These are phyloP conservation scores for Solanum piurae DNA, from an alignment of 257 asterid genomes.

Conservation along the genomic window DNA sequence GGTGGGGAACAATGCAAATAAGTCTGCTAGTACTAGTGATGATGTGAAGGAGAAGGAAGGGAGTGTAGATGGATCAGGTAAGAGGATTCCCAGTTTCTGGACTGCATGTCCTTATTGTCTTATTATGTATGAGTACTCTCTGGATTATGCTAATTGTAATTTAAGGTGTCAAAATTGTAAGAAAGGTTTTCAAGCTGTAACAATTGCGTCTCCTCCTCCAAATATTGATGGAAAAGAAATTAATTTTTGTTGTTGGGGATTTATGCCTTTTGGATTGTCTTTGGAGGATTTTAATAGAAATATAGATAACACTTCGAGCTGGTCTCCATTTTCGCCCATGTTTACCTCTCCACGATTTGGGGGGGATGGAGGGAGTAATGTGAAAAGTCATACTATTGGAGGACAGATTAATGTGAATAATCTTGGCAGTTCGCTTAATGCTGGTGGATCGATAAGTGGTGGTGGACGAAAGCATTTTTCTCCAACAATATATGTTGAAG, in stretches of 20 bases:
- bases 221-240: conserved; percentile 46
- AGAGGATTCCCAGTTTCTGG: conserved; percentile 34
- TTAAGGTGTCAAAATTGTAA: conserved; percentile 70
- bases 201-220: conserved; percentile 62
- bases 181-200: conserved; percentile 71
- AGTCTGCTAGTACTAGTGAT: conserved; percentile 14
- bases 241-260: conserved; percentile 71
- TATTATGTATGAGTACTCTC: conserved; percentile 72
- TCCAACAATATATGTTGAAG: conserved; percentile 40
- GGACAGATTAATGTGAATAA: conserved; percentile 11
- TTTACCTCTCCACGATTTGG: conserved; percentile 33
- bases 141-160: conserved; percentile 46
- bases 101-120: conserved; percentile 79
- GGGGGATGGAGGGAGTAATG: conserved; percentile 8
- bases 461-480: conserved; percentile 20
- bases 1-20: conserved; percentile 11
- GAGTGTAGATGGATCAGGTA: conserved; percentile 12
- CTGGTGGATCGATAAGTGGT: conserved; percentile 4
- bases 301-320: conserved; percentile 15
- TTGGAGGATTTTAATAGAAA: conserved; percentile 31
- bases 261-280: conserved; percentile 49
- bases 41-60: conserved; percentile 17
- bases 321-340: conserved; percentile 92
- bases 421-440: neutral
- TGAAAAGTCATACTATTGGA: neutral